Conservation (phyloP, 306 rosid species). For the Styphnolobium japonicum region DNA sequence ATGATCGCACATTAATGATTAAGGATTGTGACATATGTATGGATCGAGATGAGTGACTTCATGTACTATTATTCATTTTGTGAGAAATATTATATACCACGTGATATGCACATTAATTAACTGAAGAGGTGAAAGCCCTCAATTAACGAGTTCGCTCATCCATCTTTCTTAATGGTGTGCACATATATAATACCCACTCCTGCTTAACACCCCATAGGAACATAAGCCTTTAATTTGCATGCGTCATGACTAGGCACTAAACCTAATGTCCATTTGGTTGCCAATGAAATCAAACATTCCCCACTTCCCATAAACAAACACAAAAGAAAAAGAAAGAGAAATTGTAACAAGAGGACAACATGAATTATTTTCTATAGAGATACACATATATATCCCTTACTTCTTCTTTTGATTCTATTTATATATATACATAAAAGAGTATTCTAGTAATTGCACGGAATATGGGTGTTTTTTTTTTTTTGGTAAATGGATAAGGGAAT, state of each 20-base stretch:
- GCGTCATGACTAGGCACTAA: slow-evolving; percentile 42
- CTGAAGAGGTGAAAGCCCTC: not conserved
- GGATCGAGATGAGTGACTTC: not conserved
- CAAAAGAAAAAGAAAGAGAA: not conserved
- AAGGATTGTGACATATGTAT: not conserved
- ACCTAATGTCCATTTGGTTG: slow-evolving; percentile 37
- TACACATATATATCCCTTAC: not conserved
- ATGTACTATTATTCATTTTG: not conserved
- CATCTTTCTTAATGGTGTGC: slow-evolving; percentile 26
- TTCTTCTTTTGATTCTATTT: not conserved
- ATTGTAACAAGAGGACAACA: not conserved
- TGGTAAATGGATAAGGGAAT: slow-evolving; percentile 30
- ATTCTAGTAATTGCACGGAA: not conserved
- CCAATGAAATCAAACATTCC: slow-evolving; percentile 39
- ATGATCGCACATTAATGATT: slow-evolving; percentile 9
- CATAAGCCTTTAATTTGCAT: slow-evolving; percentile 1
- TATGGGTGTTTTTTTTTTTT: not conserved
- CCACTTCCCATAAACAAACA: slow-evolving; percentile 21
- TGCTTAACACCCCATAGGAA: slow-evolving; percentile 12
- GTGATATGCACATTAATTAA: not conserved
- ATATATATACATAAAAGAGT: not conserved
- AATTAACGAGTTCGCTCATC: not conserved
- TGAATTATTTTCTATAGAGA: not conserved
- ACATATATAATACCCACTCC: slow-evolving; percentile 39
- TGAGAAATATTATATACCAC: not conserved